A percentile compares a stretch with the other conserved stretches of the same genome.
These are phyloP conservation scores for Coemansia sp. DNA, from an alignment of 371 early-diverging fungal species.

Conservation along the genomic window DNA sequence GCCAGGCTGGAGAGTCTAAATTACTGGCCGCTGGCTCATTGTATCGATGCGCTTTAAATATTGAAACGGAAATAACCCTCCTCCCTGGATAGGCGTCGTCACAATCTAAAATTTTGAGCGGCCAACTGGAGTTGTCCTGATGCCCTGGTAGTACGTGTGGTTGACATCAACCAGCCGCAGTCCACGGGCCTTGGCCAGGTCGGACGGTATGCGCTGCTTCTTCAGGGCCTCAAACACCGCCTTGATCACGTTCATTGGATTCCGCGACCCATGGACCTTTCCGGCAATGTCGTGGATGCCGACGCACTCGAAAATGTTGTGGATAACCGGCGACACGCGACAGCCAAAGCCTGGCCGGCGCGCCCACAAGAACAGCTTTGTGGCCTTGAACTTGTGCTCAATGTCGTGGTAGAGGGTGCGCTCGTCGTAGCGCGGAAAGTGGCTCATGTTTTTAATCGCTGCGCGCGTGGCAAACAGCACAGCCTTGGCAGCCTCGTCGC, in stretches of 20 bases:
- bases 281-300: conserved; percentile 92
- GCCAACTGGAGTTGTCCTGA: conserved; percentile 12
- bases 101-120: neutral
- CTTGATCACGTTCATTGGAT: conserved; percentile 98
- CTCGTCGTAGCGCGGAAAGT: conserved; percentile 88
- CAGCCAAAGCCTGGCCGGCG: conserved; percentile 96
- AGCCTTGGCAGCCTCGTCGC: conserved; percentile 76
- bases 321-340: conserved; percentile 87
- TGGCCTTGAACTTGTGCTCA: conserved; percentile 87
- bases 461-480: conserved; percentile 85
- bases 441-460: conserved; percentile 85
- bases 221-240: conserved; percentile 92
- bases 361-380: conserved; percentile 76
- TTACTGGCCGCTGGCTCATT: neutral
- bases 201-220: conserved; percentile 78
- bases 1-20: neutral
- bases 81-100: neutral
- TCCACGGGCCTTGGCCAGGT: conserved; percentile 89
- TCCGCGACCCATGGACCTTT: conserved; percentile 89
- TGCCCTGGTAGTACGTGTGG: conserved; percentile 70
- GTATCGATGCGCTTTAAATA: neutral
- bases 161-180: conserved; percentile 89
- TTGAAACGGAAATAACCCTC: neutral
- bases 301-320: conserved; percentile 92
- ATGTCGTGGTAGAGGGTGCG: conserved; percentile 93